Base-by-base conservation (phyloP, 306 rosid genomes). In the Lotus japonicus region DNA sequence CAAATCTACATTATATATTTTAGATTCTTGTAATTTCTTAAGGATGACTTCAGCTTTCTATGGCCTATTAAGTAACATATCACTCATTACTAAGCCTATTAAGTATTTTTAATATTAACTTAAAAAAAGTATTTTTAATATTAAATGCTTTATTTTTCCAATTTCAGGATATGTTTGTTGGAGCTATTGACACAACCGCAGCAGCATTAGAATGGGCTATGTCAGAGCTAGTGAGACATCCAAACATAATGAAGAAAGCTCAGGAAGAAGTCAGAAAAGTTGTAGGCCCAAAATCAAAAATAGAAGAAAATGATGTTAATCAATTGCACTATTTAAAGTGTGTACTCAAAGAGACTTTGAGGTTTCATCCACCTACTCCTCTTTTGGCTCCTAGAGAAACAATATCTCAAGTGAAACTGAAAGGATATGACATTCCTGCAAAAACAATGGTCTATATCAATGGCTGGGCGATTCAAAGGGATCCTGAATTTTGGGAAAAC, bases 191-290 rank as follows among this genome's bases (percentile, higher is more conserved):
- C 11, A 62, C 95, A 5, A 6, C 39, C 0, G 9, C 81, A 14
- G n/a, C 79, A 11, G 2, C 75, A 9, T 2, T 78, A 52, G 83
- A 81, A 55, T 88, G 92, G 97, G 49, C 70, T 7, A 46, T 88
- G 66, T 53, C 86, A 41, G 89, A 87, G 72, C 75, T 88, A 0
- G 4, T 64, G 11, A 83, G 65, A 58, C 82, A 77, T 56, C 89
- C 85, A 31, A 8, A 2, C 0, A 64, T 38, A 39, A 78, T 88
- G 86, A 74, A 84, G 58, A 91, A 84, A 66, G 87, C 57, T 0
- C 89, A 86, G 9, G 81, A 84, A 64, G 95, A 88, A 26, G 76
- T 81, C 46, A 83, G 97, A 66, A 72, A 42, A 26, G 56, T 86
- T 4, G 84, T 80, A 4, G 88, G 84, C 0, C 11, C 46, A 0